A percentile compares a stretch with the other conserved stretches of the same genome.
Evolutionary conservation across 192 early-diverging fungal species (phyloP).

Genomic region (Backusella psychrophila): DNA sequence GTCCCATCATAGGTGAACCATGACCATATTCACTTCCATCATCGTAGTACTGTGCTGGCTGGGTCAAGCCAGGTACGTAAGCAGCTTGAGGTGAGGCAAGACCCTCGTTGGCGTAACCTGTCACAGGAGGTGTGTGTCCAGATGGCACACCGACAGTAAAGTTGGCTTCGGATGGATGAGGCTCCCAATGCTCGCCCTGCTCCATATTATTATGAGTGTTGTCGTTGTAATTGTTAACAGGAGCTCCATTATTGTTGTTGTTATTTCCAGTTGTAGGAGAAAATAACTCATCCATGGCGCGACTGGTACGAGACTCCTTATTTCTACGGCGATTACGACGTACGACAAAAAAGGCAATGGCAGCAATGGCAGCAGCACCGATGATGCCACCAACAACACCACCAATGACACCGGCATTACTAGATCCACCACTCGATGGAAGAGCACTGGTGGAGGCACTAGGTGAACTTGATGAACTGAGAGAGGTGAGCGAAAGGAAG

Average conservation of each 20-base stretch:
- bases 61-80: neutral
- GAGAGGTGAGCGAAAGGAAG: neutral
- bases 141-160: neutral
- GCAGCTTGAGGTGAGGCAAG: neutral
- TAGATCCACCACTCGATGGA: neutral
- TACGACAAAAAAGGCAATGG: slow-evolving; percentile 15
- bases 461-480: neutral
- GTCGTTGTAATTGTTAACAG: neutral
- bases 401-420: slow-evolving; percentile 3
- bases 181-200: neutral
- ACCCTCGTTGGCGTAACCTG: neutral
- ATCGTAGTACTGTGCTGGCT: slow-evolving; percentile 8
- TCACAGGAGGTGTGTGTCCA: neutral
- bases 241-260: neutral
- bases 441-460: neutral
- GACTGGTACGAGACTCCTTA: slow-evolving; percentile 12
- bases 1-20: neutral
- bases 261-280: neutral
- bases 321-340: slow-evolving; percentile 14
- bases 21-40: neutral
- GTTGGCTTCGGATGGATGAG: neutral
- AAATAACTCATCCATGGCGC: slow-evolving; percentile 10
- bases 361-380: slow-evolving; percentile 9
- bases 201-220: neutral
- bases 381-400: slow-evolving; percentile 21